Percentiles rank a stretch among this genome's conserved stretches.
These are phyloP conservation scores for Boletus fagicola DNA, from an alignment of 768 basidiomycete genomes.

Conservation along the genomic window DNA sequence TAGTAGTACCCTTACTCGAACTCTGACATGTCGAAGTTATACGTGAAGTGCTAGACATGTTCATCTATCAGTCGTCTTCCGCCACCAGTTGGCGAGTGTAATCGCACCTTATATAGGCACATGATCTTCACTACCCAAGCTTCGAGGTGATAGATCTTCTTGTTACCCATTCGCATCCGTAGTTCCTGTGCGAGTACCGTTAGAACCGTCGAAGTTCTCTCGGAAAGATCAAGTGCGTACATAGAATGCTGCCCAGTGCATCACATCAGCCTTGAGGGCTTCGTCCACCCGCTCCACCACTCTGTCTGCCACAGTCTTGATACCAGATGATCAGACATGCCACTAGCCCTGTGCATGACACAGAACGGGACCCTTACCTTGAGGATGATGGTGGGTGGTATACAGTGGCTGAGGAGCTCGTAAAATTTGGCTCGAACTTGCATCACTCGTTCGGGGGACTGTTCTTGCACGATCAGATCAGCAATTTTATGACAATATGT, in stretches of 20 bases:
- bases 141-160: constrained; percentile 96
- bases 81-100: background rate
- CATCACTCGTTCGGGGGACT: constrained; percentile 85
- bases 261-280: constrained; percentile 83
- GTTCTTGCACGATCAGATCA: constrained; percentile 85
- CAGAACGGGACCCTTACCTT: constrained; percentile 54
- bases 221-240: constrained; percentile 43
- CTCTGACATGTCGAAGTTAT: constrained; percentile 35
- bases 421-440: constrained; percentile 92
- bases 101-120: constrained; percentile 76
- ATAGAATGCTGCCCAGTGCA: constrained; percentile 98
- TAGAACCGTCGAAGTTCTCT: background rate
- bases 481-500: constrained; percentile 92
- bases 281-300: constrained; percentile 90
- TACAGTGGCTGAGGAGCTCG: constrained; percentile 94
- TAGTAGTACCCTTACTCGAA: constrained; percentile 18
- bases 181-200: constrained; percentile 60
- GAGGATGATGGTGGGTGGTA: constrained; percentile 87
- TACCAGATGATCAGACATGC: constrained; percentile 4
- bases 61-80: background rate
- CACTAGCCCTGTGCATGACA: background rate
- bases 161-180: constrained; percentile 90
- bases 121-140: constrained; percentile 98
- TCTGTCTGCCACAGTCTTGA: constrained; percentile 87
- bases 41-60: constrained; percentile 30